A percentile compares a stretch with the other conserved stretches of the same genome.
phyloP scores from a whole-genome alignment of 1,284 basidiomycete species.

The Peniophora sp. region DNA sequence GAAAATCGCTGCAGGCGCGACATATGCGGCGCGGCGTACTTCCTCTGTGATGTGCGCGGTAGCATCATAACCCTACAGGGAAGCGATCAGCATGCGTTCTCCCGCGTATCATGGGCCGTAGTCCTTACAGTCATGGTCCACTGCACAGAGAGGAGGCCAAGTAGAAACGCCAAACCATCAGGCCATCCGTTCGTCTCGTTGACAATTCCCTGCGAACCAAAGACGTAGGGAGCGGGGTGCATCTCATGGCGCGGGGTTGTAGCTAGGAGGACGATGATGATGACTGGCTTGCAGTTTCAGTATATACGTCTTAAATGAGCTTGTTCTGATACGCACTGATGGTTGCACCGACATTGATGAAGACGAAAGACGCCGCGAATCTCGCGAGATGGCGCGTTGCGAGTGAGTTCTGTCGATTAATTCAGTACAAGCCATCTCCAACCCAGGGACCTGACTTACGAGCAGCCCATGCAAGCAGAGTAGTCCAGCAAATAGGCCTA shows the following conservation, averaged over 20 bases:
- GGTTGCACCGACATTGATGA: constrained; percentile 79
- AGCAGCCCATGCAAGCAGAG: constrained; percentile 67
- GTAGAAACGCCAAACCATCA: constrained; percentile 77
- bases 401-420: constrained; percentile 59
- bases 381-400: constrained; percentile 75
- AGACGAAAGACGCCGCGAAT: constrained; percentile 78
- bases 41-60: constrained; percentile 92
- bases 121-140: constrained; percentile 75
- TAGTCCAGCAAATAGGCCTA: constrained; percentile 69
- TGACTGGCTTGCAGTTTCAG: constrained; percentile 40
- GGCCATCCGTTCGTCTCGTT: constrained; percentile 80
- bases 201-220: constrained; percentile 58
- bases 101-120: background rate
- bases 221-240: constrained; percentile 78
- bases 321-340: constrained; percentile 30
- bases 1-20: constrained; percentile 75
- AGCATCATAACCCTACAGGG: constrained; percentile 54
- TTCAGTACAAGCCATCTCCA: background rate
- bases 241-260: constrained; percentile 73
- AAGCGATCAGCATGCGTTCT: background rate
- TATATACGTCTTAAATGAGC: constrained; percentile 3
- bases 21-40: constrained; percentile 82
- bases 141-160: constrained; percentile 85
- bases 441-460: constrained; percentile 27
- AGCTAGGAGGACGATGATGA: constrained; percentile 83